Percentiles rank a stretch among this genome's conserved stretches.
Conservation (phyloP, 2,329 filamentous ascomycete species). For the Furcasterigmium furcatum region DNA sequence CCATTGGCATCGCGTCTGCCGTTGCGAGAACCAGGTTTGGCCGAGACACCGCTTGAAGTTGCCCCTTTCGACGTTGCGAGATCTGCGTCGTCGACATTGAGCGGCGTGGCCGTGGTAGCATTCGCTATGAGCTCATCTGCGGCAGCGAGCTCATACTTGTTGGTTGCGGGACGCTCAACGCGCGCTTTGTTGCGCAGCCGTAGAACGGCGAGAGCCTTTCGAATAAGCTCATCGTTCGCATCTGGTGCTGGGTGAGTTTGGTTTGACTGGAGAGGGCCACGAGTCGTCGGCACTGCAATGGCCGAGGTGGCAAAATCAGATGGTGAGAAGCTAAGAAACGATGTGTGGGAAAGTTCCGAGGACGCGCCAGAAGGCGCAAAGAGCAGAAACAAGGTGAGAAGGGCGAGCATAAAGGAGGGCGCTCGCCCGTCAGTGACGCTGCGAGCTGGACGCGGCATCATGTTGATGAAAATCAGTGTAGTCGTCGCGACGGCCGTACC, state of each 20-base stretch:
- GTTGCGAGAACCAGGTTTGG: no score
- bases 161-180: not conserved
- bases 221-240: not conserved
- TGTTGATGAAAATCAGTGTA: no score
- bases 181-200: not conserved
- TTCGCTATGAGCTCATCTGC: not conserved
- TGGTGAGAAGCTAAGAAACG: not conserved
- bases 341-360: not conserved
- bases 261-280: no score
- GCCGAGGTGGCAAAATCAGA: not conserved
- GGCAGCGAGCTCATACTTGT: not conserved
- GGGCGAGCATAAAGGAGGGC: no score
- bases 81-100: not conserved
- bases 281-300: no score
- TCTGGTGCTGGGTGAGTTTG: not conserved
- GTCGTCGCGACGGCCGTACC: no score
- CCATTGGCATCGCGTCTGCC: no score
- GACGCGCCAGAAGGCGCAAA: not conserved
- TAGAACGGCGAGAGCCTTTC: not conserved
- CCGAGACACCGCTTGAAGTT: not conserved
- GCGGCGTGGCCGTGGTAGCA: not conserved
- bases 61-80: not conserved
- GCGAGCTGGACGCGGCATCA: no score
- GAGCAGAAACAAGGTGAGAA: no score
- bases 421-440: no score